phyloP scores from a whole-genome alignment of 108 stramenopile species.

The Hondaea fermentalgiana region DNA sequence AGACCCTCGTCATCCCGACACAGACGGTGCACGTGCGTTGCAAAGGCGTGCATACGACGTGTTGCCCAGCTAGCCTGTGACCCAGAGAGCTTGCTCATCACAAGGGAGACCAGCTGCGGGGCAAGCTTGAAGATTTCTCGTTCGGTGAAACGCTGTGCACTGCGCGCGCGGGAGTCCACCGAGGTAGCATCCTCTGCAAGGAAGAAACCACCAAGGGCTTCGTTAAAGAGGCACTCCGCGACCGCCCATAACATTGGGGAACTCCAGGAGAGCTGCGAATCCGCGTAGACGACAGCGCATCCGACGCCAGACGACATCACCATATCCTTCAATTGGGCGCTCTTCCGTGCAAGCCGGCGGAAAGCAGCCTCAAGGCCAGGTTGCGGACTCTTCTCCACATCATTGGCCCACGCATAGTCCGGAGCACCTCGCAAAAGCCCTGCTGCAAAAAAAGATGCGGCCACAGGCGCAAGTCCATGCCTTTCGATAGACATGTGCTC shows the following conservation, averaged over 20 bases:
- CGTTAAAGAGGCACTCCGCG: not conserved
- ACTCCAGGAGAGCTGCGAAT: not conserved
- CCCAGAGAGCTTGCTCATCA: not conserved
- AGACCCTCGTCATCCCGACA: not conserved
- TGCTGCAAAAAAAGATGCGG: not conserved
- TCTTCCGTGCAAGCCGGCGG: not conserved
- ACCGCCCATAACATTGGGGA: not conserved
- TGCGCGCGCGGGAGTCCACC: not conserved
- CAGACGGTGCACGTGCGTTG: not conserved
- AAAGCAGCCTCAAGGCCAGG: not conserved
- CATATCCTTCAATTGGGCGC: not conserved
- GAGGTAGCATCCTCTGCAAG: not conserved
- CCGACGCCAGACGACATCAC: not conserved
- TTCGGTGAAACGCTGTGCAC: not conserved
- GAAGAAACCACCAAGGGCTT: not conserved
- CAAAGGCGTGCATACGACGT: not conserved
- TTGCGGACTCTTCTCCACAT: not conserved
- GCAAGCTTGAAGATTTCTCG: not conserved
- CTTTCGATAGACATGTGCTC: not conserved
- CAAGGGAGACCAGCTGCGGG: not conserved
- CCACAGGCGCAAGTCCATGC: not conserved
- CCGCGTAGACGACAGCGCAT: not conserved
- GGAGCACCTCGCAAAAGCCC: not conserved
- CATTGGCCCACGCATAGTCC: constrained; percentile 10
- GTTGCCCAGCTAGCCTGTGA: not conserved